Evolutionary conservation across 495 filamentous ascomycete species (phyloP).

Genomic region (Immersiella caudata): DNA sequence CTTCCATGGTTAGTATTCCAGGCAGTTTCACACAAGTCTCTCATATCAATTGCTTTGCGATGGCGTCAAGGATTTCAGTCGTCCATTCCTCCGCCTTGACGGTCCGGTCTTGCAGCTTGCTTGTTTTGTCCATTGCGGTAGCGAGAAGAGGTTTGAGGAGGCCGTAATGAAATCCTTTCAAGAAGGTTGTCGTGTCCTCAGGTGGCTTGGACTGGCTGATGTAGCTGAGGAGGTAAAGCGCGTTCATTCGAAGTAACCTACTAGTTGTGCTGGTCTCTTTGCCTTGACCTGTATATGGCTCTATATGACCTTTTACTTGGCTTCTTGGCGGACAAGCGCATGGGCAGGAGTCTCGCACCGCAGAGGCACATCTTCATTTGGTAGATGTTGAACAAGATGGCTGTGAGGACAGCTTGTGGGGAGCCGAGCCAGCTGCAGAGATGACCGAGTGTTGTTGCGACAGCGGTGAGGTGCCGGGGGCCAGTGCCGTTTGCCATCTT

Average conservation of each 20-base stretch:
- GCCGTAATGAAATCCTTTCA: constrained; percentile 19
- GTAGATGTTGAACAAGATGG: constrained; percentile 30
- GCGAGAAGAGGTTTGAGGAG: constrained; percentile 17
- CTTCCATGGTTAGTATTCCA: background rate
- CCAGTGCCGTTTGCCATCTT: background rate
- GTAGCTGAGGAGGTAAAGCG: constrained; percentile 29
- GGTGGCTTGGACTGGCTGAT: constrained; percentile 24
- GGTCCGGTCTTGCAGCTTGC: no score
- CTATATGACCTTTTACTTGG: no score
- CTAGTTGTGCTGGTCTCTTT: no score
- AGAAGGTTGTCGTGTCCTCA: background rate
- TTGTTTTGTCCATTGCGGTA: no score
- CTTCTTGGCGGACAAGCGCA: background rate
- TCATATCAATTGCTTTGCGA: constrained; percentile 6
- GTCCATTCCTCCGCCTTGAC: no score
- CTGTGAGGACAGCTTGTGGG: constrained; percentile 26
- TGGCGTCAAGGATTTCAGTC: background rate
- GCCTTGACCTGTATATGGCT: no score
- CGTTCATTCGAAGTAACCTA: constrained; percentile 1
- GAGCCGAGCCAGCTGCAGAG: constrained; percentile 30
- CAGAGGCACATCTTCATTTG: constrained; percentile 24
- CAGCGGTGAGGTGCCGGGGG: constrained; percentile 6
- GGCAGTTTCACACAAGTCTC: background rate
- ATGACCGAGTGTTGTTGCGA: constrained; percentile 10
- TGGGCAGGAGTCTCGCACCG: background rate